Percentiles rank a stretch among this genome's conserved stretches.
phyloP scores from a whole-genome alignment of 805 yeast genomes.

The Komagataella pseudopastoris region DNA sequence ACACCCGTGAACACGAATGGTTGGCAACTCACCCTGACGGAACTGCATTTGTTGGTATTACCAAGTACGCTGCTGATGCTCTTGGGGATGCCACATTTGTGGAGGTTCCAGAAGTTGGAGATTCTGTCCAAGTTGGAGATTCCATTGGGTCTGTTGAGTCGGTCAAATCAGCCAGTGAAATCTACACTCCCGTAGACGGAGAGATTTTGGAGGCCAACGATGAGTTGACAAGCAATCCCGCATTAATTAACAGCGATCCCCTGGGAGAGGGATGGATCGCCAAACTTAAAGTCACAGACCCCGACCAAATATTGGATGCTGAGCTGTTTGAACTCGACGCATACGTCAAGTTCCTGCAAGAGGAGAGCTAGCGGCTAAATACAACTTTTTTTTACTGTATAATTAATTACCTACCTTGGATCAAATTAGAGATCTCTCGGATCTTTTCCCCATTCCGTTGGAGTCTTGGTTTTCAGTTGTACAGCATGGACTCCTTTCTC shows the following conservation, averaged over 20 bases:
- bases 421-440: conserved; percentile 1
- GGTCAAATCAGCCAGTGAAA: conserved; percentile 89
- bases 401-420: background rate
- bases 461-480: conserved; percentile 73
- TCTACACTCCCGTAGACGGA: conserved; percentile 80
- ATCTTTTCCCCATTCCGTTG: conserved; percentile 29
- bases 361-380: conserved; percentile 21
- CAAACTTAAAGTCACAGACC: conserved; percentile 46
- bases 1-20: conserved; percentile 93
- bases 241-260: conserved; percentile 76
- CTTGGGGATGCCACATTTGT: conserved; percentile 93
- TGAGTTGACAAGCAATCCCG: conserved; percentile 54
- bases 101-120: conserved; percentile 64
- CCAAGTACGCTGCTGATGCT: conserved; percentile 91
- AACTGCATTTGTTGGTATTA: conserved; percentile 77
- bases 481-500: conserved; percentile 74
- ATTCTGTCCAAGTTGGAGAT: conserved; percentile 49
- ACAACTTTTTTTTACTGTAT: background rate
- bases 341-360: conserved; percentile 45
- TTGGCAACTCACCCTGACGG: conserved; percentile 75
- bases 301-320: conserved; percentile 20
- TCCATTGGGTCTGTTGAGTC: conserved; percentile 87
- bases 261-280: conserved; percentile 92
- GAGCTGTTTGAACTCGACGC: conserved; percentile 40
- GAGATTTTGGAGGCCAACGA: conserved; percentile 62